These are phyloP conservation scores for Mycena galericulata DNA, from an alignment of 768 basidiomycete genomes.

Conservation along the genomic window DNA sequence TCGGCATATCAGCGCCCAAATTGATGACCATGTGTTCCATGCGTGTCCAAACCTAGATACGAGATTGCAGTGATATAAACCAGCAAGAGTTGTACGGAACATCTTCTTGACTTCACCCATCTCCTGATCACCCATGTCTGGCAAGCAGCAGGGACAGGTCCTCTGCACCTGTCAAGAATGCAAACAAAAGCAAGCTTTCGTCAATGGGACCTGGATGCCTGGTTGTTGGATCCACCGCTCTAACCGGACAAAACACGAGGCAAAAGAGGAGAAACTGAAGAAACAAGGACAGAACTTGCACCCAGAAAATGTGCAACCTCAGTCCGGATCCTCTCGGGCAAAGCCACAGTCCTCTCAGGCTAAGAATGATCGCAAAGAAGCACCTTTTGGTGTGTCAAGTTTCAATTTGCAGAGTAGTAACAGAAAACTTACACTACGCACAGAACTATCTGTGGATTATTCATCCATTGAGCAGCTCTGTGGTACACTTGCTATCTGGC, in stretches of 20 bases:
- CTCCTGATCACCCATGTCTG: neutral
- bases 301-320: neutral
- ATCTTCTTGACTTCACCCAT: neutral
- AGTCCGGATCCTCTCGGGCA: neutral
- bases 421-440: neutral
- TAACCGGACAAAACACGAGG: neutral
- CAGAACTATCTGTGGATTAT: neutral
- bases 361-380: too few species aligned
- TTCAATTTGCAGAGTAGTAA: too few species aligned
- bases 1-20: too few species aligned
- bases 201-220: neutral
- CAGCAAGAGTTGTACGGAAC: neutral
- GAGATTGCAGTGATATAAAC: neutral
- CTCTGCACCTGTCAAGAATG: neutral
- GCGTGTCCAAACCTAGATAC: neutral
- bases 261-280: neutral
- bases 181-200: neutral
- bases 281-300: neutral
- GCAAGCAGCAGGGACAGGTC: neutral
- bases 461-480: neutral
- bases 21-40: too few species aligned
- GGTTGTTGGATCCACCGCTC: neutral
- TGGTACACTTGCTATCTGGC: slow-evolving; percentile 7
- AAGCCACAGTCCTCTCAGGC: too few species aligned
- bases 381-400: too few species aligned